Evolutionary conservation across 805 yeast genomes (phyloP), one percentile per base, ranked within the genome.

Genomic region (Cyberlindnera xishuangbannaensis): DNA sequence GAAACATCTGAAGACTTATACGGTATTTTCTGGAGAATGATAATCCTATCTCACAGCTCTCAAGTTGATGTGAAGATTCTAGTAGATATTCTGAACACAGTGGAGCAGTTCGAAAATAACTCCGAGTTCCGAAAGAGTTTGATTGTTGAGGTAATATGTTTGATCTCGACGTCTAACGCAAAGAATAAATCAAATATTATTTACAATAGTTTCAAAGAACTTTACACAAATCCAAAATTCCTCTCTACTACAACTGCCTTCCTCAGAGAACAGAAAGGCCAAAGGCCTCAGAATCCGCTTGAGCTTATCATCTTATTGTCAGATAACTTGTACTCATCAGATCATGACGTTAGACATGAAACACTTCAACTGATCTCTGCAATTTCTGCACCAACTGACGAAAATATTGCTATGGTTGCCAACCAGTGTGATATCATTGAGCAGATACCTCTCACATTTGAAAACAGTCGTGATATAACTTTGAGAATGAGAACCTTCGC

Each of bases 381-480:
- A 4, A 48, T 58, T 1, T 44, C 67, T 10, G 33, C 54, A 20
- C 47, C 51, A 6, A 9, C 36, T 5, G 55, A 51, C 12, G 42
- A 40, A 11, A 60, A 59, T 8, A 50, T 62, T 12, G 66, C 74
- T 3, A 52, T 53, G 3, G 45, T 70, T 12, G 42, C 79, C n/a
- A 58, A 65, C 19, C 74, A 71, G 32, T 71, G 80, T 39, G 58
- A 67, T 31, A 48, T 73, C 3, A 71, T 88, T 30, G 96, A 86
- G 53, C 74, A 77, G 37, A 69, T 80, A 6, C 95, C 95, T 0
- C 63, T 80, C 31, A 71, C 72, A n/a, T 58, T 87, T 13, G 62
- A 71, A 10, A 75, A 75, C 36, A 81, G 83, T 2, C 76, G 97
- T 58, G 94, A 83, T 47, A 65, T 90, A 3, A 73, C 76, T 16